Conservation (phyloP, 257 asterid genomes). For the Jacaranda copaia region DNA sequence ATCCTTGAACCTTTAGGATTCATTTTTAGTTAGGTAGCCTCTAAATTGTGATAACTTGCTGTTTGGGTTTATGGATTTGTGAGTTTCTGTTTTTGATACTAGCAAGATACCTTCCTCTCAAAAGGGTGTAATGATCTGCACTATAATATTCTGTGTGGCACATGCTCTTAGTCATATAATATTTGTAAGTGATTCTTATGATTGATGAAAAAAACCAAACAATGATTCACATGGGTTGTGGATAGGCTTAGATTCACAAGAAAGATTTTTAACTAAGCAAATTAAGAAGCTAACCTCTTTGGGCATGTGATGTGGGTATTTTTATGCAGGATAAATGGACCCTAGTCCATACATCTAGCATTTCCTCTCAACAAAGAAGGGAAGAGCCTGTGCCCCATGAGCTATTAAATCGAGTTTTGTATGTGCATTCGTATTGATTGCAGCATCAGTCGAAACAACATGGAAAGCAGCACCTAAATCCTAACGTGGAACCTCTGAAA, state of each 20-base stretch:
- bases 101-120: background rate
- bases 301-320: conserved; percentile 27
- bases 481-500: conserved; percentile 38
- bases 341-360: conserved; percentile 81
- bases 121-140: background rate
- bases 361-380: conserved; percentile 78
- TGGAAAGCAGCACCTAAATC: conserved; percentile 42
- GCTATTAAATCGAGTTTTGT: conserved; percentile 64
- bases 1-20: background rate
- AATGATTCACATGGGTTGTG: conserved; percentile 35
- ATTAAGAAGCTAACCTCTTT: conserved; percentile 17
- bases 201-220: background rate
- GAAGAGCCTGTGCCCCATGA: conserved; percentile 86
- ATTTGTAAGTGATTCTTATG: background rate
- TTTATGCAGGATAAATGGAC: conserved; percentile 86
- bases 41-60: too few relatives aligned
- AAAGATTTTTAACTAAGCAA: conserved; percentile 3
- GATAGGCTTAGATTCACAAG: conserved; percentile 22
- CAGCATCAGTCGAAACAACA: conserved; percentile 67
- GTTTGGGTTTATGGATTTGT: too few relatives aligned
- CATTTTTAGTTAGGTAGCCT: background rate
- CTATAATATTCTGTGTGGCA: background rate
- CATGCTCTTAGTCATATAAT: conserved; percentile 3
- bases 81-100: too few relatives aligned
- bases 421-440: conserved; percentile 67